Evolutionary conservation across 176 grass and related monocot genomes (phyloP), one percentile per base, ranked within the genome.

Genomic region (Alopecurus myosuroides): DNA sequence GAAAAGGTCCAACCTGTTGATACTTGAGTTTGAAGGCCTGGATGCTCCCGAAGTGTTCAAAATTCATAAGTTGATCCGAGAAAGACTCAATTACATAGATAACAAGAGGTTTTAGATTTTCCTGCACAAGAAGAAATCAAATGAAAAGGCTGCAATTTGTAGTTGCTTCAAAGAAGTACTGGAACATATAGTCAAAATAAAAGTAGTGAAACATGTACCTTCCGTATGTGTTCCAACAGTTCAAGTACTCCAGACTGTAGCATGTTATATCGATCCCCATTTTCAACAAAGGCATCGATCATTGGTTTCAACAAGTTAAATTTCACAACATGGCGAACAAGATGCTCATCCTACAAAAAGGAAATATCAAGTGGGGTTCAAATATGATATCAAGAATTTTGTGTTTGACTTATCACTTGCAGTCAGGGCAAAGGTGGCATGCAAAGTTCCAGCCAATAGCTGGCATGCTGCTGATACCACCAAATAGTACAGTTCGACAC

Each of bases 201-300:
- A 70, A 64, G 64, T 84, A 69, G 20, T 63, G 81, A 89, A 91
- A 70, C 41, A 76, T 62, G 15, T 89, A 99, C 97, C 97, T 94
- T 99, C 17, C 94, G 88, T 76, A 99, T 97, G 82, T 97, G 87
- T 84, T 99, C 97, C 40, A 99, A 81, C 68, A 99, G 80, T 83
- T 99, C 97, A 1, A 99, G 91, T 80, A 99, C 86, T 85, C 88
- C 88, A 28, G 97, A 99, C 68, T 99, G 97, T 72, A 99, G 80
- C 94, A 99, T 94, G 86, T 99, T 99, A 48, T 99, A 99, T 86
- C 82, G 89, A 78, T 94, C 78, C 42, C 97, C 97, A 65, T 99
- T 99, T 74, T 97, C 84, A 82, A 90, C 81, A 79, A 99, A 97
- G 31, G 61, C 90, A 4, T 97, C 88, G 37, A 99, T 89, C 82